A percentile compares a stretch with the other conserved stretches of the same genome.
Evolutionary conservation across 129 eudicot species (phyloP).

Genomic region (Smallanthus sonchifolius): DNA sequence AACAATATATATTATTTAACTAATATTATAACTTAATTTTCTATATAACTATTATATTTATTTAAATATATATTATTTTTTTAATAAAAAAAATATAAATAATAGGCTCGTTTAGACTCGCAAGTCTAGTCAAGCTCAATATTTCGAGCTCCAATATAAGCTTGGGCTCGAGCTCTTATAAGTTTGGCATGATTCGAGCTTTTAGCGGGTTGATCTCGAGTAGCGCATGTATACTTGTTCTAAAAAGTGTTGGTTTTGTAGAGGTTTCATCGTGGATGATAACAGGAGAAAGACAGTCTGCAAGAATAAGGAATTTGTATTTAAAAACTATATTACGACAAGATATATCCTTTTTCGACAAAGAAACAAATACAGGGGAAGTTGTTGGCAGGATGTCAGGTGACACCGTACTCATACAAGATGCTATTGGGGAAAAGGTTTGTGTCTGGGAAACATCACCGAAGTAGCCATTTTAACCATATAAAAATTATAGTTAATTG

Average conservation of each 20-base stretch:
- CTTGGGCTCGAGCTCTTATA: too few species aligned
- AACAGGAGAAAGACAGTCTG: slow-evolving; percentile 85
- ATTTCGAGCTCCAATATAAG: too few species aligned
- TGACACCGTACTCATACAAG: slow-evolving; percentile 81
- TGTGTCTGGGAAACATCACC: background rate
- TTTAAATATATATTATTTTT: too few species aligned
- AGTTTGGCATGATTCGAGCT: too few species aligned
- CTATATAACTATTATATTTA: too few species aligned
- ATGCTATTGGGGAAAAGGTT: slow-evolving; percentile 89
- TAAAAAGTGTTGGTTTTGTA: slow-evolving; percentile 13
- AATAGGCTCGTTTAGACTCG: too few species aligned
- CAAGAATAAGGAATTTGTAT: slow-evolving; percentile 72
- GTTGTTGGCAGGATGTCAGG: slow-evolving; percentile 84
- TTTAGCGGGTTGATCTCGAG: too few species aligned
- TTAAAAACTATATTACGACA: slow-evolving; percentile 64
- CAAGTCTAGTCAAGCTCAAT: too few species aligned
- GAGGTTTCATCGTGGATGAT: slow-evolving; percentile 91
- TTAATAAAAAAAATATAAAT: too few species aligned
- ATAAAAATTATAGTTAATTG: too few species aligned
- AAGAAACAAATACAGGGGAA: slow-evolving; percentile 76
- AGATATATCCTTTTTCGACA: slow-evolving; percentile 76
- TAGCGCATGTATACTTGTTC: background rate
- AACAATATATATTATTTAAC: too few species aligned
- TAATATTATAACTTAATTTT: too few species aligned
- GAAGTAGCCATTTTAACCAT: background rate